Base-by-base conservation (phyloP, 805 yeast species). In the Suhomyces faveliae region DNA sequence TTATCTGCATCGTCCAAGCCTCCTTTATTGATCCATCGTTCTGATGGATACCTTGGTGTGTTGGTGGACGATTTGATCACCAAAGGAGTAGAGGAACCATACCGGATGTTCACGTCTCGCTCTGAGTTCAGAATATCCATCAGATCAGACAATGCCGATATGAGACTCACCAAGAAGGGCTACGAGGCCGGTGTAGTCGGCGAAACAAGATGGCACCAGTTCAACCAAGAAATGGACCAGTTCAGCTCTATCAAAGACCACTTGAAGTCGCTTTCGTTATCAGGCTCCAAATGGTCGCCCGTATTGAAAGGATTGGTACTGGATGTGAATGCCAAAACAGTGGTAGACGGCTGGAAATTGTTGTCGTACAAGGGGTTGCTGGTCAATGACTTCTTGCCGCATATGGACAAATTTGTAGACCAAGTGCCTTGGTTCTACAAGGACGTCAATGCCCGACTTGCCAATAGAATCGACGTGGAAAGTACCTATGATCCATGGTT, bases 51-150 rank as follows among this genome's bases (percentile, higher is more conserved):
- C 58, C 77, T 88, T 46, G 99, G 99, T 1, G 96, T 94, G 5
- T 70, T 94, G 49, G 84, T 94, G 42, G 99, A 94, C 66, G 99
- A 94, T 69, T 74, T 94, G 54, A 86, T 91, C 24, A 91, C 97
- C 0, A 89, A 89, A 64, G 99, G 99, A 15, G 96, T 94, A 1
- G 88, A 84, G 51, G 99, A 94, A 64, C 99, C 99, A 1, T 94
- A 94, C 63, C 74, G 99, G 53, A 94, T 94, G 99, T 94, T 94
- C 62, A 94, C 99, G 0, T 89, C 97, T 5, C 78, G 99, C 43
- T 87, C 96, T 0, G 99, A 94, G 63, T 94, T 89, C 63, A 76
- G 99, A 61, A 81, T 94, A 33, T 84, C 90, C 27, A 89, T 90
- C 4, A 74, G 99, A 50, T 84, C 96, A 0, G 99, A 94, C 64